Percentiles rank a stretch among this genome's conserved stretches.
These are phyloP conservation scores for Hemileccinum rubropunctum DNA, from an alignment of 768 basidiomycete genomes.

Conservation along the genomic window DNA sequence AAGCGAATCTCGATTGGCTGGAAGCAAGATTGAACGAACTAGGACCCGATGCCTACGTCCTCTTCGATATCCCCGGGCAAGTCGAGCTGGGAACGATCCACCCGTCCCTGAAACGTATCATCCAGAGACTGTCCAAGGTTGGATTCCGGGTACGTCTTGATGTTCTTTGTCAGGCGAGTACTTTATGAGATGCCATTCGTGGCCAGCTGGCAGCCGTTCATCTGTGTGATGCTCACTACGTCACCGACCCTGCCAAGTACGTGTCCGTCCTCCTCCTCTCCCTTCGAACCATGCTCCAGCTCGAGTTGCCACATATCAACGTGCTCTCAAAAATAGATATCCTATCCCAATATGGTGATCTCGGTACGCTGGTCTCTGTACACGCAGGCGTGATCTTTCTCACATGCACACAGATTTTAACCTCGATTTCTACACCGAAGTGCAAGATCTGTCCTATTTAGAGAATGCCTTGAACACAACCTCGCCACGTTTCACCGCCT, in stretches of 20 bases:
- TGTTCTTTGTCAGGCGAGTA: background rate
- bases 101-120: conserved; percentile 78
- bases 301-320: conserved; percentile 97
- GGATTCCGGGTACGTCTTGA: conserved; percentile 76
- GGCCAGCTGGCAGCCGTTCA: conserved; percentile 87
- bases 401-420: conserved; percentile 72
- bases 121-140: conserved; percentile 64
- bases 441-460: conserved; percentile 90
- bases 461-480: conserved; percentile 66
- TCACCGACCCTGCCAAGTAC: conserved; percentile 95
- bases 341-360: conserved; percentile 84
- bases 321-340: conserved; percentile 95
- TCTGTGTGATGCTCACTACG: conserved; percentile 95
- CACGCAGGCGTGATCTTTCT: background rate
- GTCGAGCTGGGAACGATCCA: conserved; percentile 98
- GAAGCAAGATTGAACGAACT: conserved; percentile 63
- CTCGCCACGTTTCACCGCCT: conserved; percentile 65
- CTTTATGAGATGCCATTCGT: background rate
- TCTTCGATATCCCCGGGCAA: conserved; percentile 97
- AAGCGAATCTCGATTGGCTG: conserved; percentile 91
- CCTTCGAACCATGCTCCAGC: conserved; percentile 94
- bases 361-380: conserved; percentile 53
- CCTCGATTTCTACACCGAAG: conserved; percentile 96
- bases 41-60: conserved; percentile 74
- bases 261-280: conserved; percentile 89